These are phyloP conservation scores for Dryadomyces quercus-mongolicae DNA, from an alignment of 2,329 filamentous ascomycete genomes.

Conservation along the genomic window DNA sequence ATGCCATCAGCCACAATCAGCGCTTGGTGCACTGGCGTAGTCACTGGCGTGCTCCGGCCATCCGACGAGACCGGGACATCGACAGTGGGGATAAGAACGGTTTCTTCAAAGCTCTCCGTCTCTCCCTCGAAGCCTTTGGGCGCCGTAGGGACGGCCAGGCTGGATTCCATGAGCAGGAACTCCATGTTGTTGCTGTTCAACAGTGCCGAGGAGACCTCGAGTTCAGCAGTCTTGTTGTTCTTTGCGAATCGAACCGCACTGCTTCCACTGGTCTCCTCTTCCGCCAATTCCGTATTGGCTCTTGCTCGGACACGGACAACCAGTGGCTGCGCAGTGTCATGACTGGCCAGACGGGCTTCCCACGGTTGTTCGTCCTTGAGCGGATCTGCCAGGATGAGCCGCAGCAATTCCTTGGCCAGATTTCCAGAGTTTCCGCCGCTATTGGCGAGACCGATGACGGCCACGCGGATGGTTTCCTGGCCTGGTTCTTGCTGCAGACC, in stretches of 20 bases:
- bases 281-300: conserved; percentile 17
- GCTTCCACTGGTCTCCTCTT: conserved; percentile 17
- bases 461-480: conserved; percentile 45
- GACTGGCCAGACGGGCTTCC: conserved; percentile 49
- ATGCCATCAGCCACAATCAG: conserved; percentile 65
- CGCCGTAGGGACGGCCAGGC: conserved; percentile 31
- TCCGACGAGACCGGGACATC: conserved; percentile 54
- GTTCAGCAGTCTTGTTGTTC: conserved; percentile 22
- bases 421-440: conserved; percentile 25
- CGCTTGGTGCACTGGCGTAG: conserved; percentile 74
- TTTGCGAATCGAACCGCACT: conserved; percentile 9
- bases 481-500: conserved; percentile 46
- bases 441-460: conserved; percentile 37
- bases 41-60: conserved; percentile 53
- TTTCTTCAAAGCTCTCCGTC: conserved; percentile 41
- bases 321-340: conserved; percentile 42
- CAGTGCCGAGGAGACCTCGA: conserved; percentile 48
- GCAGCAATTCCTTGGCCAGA: conserved; percentile 53
- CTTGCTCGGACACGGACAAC: conserved; percentile 41
- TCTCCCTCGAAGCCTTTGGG: conserved; percentile 24
- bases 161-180: conserved; percentile 39
- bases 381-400: conserved; percentile 59
- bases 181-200: conserved; percentile 53
- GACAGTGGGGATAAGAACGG: conserved; percentile 63
- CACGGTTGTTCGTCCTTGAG: conserved; percentile 49